These are phyloP conservation scores for Dicorynia guianensis DNA, from an alignment of 306 rosid genomes.

Conservation along the genomic window DNA sequence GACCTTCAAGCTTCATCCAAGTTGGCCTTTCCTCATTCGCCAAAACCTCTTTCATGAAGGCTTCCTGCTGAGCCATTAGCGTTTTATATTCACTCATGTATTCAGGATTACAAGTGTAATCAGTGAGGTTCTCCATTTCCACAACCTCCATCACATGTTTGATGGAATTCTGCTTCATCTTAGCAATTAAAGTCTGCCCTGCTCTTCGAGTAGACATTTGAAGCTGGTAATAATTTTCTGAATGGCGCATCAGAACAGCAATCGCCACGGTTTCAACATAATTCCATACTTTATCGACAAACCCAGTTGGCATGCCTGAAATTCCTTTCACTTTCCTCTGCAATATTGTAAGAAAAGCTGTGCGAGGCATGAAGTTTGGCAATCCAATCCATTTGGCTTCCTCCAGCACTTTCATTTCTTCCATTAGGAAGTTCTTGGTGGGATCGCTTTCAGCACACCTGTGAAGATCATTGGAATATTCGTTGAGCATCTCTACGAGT, in stretches of 20 bases:
- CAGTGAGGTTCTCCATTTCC: slow-evolving; percentile 52
- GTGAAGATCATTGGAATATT: background rate
- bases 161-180: slow-evolving; percentile 38
- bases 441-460: background rate
- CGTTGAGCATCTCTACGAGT: slow-evolving; percentile 9
- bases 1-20: slow-evolving; percentile 37
- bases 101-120: slow-evolving; percentile 51
- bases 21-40: background rate
- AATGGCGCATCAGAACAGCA: slow-evolving; percentile 39
- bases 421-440: background rate
- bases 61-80: slow-evolving; percentile 23
- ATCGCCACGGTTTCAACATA: slow-evolving; percentile 43
- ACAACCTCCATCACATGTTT: slow-evolving; percentile 41
- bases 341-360: slow-evolving; percentile 27
- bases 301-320: slow-evolving; percentile 35
- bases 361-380: slow-evolving; percentile 46
- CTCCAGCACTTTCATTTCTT: slow-evolving; percentile 11
- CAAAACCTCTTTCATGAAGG: background rate
- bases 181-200: slow-evolving; percentile 25
- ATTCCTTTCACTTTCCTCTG: slow-evolving; percentile 35
- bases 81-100: slow-evolving; percentile 27
- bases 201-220: slow-evolving; percentile 32
- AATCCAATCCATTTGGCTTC: slow-evolving; percentile 24
- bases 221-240: slow-evolving; percentile 46
- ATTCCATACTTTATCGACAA: slow-evolving; percentile 43